Evolutionary conservation across 2,329 filamentous ascomycete genomes (phyloP), one percentile per base, ranked within the genome.

Genomic region (Microdochium bolleyi): DNA sequence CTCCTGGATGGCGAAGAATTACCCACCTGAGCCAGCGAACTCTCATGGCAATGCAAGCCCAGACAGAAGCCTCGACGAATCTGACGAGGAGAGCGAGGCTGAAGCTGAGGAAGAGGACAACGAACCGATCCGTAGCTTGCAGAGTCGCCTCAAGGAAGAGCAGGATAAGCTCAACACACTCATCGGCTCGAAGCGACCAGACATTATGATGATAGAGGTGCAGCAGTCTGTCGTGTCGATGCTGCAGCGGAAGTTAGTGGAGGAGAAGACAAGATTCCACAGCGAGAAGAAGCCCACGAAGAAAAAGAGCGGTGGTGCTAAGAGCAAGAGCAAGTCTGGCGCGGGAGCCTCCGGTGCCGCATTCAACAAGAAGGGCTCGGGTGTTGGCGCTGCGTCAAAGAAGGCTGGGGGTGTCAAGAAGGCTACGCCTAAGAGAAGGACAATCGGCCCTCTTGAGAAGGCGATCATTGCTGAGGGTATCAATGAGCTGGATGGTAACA

Each of bases 401-500:
- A 69, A 65, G 61, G 58, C 60, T 49, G 57, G 54, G 30, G 53
- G 34, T 49, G 63, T 65, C 54, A 74, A 82, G 66, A 79, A 79
- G 61, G 62, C 70, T 3, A 63, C 69, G 0, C 57, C 64, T 0
- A 78, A 75, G 55, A 84, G 82, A 61, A 73, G 78, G n/a, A 79
- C 79, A 52, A 81, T 88, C 63, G 83, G 90, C 48, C 85, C 83
- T 54, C 78, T 86, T 3, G 91, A 99, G 71, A 97, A 97, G 75
- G 89, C 94, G 54, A 83, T 92, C 58, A 95, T 99, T 54, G 92
- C 90, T 1, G 85, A 87, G 54, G 88, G 88, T 14, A 94, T 96
- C 57, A 88, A 86, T 61, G 85, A 85, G 56, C 82, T 97, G 53
- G 85, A 91, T 19, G 86, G 87, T 50, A 76, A 78, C n/a, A 84